Conservation (phyloP, 495 filamentous ascomycete genomes). For the Penicillium longicatenatum region DNA sequence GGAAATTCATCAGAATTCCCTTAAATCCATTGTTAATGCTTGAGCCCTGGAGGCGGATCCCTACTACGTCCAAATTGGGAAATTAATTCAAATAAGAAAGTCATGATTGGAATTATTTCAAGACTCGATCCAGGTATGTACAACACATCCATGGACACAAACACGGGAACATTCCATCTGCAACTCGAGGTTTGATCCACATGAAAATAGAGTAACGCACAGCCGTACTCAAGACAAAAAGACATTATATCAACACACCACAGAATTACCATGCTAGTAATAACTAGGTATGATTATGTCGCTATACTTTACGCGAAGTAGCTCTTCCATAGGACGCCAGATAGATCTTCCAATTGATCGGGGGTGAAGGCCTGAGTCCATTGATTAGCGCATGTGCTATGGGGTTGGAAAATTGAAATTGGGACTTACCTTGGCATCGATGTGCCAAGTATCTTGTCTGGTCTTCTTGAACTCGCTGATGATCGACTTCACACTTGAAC, state of each 20-base stretch:
- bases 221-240: background rate
- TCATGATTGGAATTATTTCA: slow-evolving; percentile 4
- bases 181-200: background rate
- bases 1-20: too few relatives aligned
- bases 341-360: slow-evolving; percentile 92
- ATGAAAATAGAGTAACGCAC: background rate
- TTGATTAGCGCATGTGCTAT: slow-evolving; percentile 30
- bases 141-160: slow-evolving; percentile 9
- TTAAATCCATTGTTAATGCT: too few relatives aligned
- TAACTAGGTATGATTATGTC: background rate
- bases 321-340: slow-evolving; percentile 98
- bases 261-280: background rate
- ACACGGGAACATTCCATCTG: background rate
- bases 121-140: slow-evolving; percentile 12
- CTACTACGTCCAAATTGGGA: background rate
- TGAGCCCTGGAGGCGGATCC: too few relatives aligned
- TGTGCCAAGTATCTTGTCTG: slow-evolving; percentile 97
- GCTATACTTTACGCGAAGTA: slow-evolving; percentile 76
- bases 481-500: slow-evolving; percentile 95
- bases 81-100: background rate
- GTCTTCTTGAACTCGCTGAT: slow-evolving; percentile 99
- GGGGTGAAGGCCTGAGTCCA: slow-evolving; percentile 75
- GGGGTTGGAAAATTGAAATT: background rate
- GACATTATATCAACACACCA: background rate
- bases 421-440: slow-evolving; percentile 84